Base-by-base conservation (phyloP, 345 rosid genomes). In the Eucalyptus pumila region DNA sequence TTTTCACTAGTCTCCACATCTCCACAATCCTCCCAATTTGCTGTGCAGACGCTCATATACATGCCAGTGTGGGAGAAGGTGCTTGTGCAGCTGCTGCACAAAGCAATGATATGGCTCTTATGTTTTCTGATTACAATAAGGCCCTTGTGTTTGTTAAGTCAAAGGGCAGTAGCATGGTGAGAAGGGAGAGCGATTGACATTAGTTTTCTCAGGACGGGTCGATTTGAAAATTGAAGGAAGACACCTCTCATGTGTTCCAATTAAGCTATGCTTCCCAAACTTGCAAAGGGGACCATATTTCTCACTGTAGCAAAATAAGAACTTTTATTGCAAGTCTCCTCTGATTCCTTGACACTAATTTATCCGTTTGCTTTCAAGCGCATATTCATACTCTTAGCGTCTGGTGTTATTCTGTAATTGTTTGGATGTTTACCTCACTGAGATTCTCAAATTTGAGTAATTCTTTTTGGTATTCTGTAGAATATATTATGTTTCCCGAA, bases 401-500 rank as follows among this genome's bases (percentile, higher is more conserved):
- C 83, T 76, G 83, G 47, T 76, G 83, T 76, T 76, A 76, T 76
- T 76, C 47, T 37, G 47, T 76, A 76, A 76, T 76, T 40, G 45
- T 76, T 23, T 76, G 83, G 83, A 76, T 76, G 42, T 23, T 7
- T 40, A 76, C 24, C 15, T 76, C 83, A 21, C 47, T 12, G 42
- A 76, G 47, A 76, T 76, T 76, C 45, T 76, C 30, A 76, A 76
- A 76, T 76, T 76, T 76, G 83, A 21, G 23, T 17, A 26, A n/a
- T 88, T 54, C 69, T 58, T 88, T 40, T 27, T 40, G 60, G 87
- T 37, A 30, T 54, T 23, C 45, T 80, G 58, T 40, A 97, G 99
- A 94, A 69, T 92, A 89, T 56, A 97, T 98, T 47, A 96, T 98
- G 94, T 93, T 76, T 90, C 94, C 99, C 1, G 95, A 94, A 54